Percentiles rank a stretch among this genome's conserved stretches.
phyloP scores from a whole-genome alignment of 1,284 basidiomycete genomes.

The Pseudozyma sp. region DNA sequence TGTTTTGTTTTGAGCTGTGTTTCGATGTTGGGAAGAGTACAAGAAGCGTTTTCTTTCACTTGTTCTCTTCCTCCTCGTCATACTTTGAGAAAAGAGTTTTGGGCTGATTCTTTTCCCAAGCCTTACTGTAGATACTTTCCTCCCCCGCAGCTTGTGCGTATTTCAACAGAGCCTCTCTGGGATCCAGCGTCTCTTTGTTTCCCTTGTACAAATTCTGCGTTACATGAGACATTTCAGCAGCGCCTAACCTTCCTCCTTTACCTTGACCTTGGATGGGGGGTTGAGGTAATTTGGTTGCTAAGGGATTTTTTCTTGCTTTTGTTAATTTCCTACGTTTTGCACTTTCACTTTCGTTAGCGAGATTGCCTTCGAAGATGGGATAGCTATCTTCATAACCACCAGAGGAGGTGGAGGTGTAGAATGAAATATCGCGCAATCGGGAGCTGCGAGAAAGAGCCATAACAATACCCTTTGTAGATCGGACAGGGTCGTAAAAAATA shows the following conservation, averaged over 20 bases:
- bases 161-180: constrained; percentile 92
- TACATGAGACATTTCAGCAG: constrained; percentile 92
- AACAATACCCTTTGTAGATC: constrained; percentile 90
- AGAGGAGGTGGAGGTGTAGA: constrained; percentile 9
- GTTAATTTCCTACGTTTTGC: constrained; percentile 85
- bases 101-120: constrained; percentile 72
- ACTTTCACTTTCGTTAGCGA: constrained; percentile 41
- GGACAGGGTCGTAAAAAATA: constrained; percentile 87
- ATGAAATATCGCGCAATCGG: constrained; percentile 5
- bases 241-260: constrained; percentile 90
- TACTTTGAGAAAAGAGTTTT: constrained; percentile 49
- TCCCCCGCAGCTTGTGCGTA: constrained; percentile 78
- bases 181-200: constrained; percentile 73
- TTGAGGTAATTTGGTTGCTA: constrained; percentile 73
- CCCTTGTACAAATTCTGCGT: constrained; percentile 84
- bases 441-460: constrained; percentile 75
- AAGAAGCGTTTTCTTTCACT: background rate
- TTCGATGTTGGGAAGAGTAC: background rate
- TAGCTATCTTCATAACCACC: constrained; percentile 6
- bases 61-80: constrained; percentile 17
- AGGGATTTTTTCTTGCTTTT: constrained; percentile 83
- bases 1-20: too few species aligned
- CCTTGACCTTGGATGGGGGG: constrained; percentile 88
- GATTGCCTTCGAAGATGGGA: constrained; percentile 8
- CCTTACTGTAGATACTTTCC: constrained; percentile 73